Evolutionary conservation across 2,329 filamentous ascomycete genomes (phyloP).

Genomic region (Arthrocladium fulminans): DNA sequence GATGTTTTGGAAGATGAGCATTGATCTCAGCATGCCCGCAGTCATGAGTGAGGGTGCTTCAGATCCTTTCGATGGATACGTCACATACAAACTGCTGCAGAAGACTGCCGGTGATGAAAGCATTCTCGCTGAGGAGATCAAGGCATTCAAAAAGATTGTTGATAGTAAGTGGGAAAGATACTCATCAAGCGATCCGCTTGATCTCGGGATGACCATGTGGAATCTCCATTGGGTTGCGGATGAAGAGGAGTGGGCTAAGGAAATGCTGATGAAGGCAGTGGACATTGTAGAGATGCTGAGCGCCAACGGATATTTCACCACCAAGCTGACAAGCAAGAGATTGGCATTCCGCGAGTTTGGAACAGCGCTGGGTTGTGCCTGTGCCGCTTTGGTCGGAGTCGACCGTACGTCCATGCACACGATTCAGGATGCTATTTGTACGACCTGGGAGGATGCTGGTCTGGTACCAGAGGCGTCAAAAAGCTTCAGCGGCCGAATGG

Average conservation of each 20-base stretch:
- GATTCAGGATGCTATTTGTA: slow-evolving; percentile 5
- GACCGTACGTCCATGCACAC: background rate
- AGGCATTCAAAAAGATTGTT: slow-evolving; percentile 45
- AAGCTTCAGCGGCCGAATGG: slow-evolving; percentile 32
- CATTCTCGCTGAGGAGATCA: slow-evolving; percentile 42
- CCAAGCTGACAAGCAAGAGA: slow-evolving; percentile 29
- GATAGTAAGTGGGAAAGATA: slow-evolving; percentile 35
- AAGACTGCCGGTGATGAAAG: slow-evolving; percentile 24
- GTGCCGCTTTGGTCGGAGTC: slow-evolving; percentile 25
- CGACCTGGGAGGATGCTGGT: slow-evolving; percentile 14
- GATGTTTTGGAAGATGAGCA: slow-evolving; percentile 51
- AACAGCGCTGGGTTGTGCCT: slow-evolving; percentile 41
- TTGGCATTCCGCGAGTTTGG: slow-evolving; percentile 50
- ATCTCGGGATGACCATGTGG: slow-evolving; percentile 54
- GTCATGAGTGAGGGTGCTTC: slow-evolving; percentile 47
- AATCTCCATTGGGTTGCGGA: slow-evolving; percentile 43
- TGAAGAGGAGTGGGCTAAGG: slow-evolving; percentile 41
- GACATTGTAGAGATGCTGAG: slow-evolving; percentile 26
- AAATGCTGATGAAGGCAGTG: slow-evolving; percentile 25
- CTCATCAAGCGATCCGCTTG: slow-evolving; percentile 44
- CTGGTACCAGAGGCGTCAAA: slow-evolving; percentile 11
- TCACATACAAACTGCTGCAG: slow-evolving; percentile 43
- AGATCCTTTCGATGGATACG: slow-evolving; percentile 48
- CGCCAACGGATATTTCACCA: slow-evolving; percentile 27
- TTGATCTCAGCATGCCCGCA: slow-evolving; percentile 40